phyloP scores from a whole-genome alignment of 1,284 basidiomycete species.

The Malassezia cuniculi region DNA sequence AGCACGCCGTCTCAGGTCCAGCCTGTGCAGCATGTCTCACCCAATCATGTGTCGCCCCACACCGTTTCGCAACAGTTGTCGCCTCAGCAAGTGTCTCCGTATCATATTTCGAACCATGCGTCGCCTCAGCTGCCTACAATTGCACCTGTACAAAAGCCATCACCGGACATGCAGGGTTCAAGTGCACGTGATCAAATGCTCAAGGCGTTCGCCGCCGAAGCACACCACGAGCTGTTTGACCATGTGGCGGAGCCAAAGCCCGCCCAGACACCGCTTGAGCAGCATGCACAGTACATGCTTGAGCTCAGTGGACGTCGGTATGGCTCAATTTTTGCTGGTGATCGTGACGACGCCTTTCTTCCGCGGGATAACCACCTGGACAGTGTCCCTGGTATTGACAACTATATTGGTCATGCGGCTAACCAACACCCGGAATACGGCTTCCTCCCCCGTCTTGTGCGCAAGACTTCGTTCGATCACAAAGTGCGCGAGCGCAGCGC shows the following conservation, averaged over 20 bases:
- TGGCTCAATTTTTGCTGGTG: slow-evolving; percentile 16
- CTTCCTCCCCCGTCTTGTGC: slow-evolving; percentile 39
- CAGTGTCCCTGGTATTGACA: slow-evolving; percentile 40
- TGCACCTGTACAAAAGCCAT: slow-evolving; percentile 14
- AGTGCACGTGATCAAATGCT: slow-evolving; percentile 24
- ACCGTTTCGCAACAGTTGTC: too few species aligned
- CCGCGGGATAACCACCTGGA: slow-evolving; percentile 21
- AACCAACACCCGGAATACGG: slow-evolving; percentile 44
- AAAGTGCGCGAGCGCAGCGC: slow-evolving; percentile 39
- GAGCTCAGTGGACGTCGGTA: slow-evolving; percentile 9
- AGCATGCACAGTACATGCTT: slow-evolving; percentile 12
- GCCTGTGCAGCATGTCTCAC: too few species aligned
- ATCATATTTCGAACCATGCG: too few species aligned
- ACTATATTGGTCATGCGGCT: slow-evolving; percentile 35
- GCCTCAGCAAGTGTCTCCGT: too few species aligned
- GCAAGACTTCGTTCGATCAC: slow-evolving; percentile 45
- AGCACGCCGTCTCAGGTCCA: too few species aligned
- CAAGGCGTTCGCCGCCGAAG: slow-evolving; percentile 29
- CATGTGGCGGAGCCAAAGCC: slow-evolving; percentile 8
- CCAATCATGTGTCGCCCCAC: too few species aligned
- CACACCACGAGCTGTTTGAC: slow-evolving; percentile 34
- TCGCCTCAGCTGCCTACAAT: too few species aligned
- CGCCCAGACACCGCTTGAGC: slow-evolving; percentile 5
- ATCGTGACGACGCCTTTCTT: slow-evolving; percentile 32
- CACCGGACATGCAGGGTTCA: slow-evolving; percentile 11